Conservation (phyloP, 371 early-diverging fungal genomes). For the Coemansia sp. region DNA sequence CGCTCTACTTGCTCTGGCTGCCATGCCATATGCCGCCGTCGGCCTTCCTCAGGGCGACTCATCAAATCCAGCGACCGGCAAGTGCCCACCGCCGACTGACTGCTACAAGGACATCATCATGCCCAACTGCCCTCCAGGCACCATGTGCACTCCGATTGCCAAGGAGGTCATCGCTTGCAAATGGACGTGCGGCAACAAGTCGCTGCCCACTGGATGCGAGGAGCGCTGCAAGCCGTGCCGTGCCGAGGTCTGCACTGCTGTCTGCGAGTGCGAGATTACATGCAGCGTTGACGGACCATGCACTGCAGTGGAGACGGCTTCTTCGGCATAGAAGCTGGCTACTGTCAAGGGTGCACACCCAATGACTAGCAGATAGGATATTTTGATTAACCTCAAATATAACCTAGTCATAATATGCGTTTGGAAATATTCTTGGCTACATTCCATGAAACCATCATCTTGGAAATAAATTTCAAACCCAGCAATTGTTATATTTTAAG, state of each 20-base stretch:
- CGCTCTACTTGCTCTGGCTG: too few relatives aligned
- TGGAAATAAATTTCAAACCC: too few relatives aligned
- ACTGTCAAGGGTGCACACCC: too few relatives aligned
- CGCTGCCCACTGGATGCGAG: slow-evolving; percentile 10
- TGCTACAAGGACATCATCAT: slow-evolving; percentile 19
- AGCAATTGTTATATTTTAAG: too few relatives aligned
- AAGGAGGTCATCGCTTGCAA: slow-evolving; percentile 23
- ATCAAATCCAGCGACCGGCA: background rate
- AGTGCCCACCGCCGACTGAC: slow-evolving; percentile 16
- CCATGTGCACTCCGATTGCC: background rate
- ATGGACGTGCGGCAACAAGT: slow-evolving; percentile 13
- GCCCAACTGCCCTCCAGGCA: slow-evolving; percentile 13
- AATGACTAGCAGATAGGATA: too few relatives aligned
- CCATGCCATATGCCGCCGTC: too few relatives aligned
- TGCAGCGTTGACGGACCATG: slow-evolving; percentile 19
- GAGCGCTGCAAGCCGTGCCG: slow-evolving; percentile 37
- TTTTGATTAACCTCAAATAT: too few relatives aligned
- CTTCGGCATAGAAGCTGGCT: background rate
- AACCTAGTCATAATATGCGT: too few relatives aligned
- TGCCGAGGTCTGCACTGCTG: slow-evolving; percentile 13
- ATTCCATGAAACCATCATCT: too few relatives aligned
- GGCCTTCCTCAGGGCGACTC: too few relatives aligned
- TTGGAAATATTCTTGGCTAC: too few relatives aligned
- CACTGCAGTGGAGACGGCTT: slow-evolving; percentile 8
- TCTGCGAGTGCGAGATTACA: slow-evolving; percentile 34